These are phyloP conservation scores for Trichoderma atroviride DNA, from an alignment of 2,329 filamentous ascomycete genomes.

Conservation along the genomic window DNA sequence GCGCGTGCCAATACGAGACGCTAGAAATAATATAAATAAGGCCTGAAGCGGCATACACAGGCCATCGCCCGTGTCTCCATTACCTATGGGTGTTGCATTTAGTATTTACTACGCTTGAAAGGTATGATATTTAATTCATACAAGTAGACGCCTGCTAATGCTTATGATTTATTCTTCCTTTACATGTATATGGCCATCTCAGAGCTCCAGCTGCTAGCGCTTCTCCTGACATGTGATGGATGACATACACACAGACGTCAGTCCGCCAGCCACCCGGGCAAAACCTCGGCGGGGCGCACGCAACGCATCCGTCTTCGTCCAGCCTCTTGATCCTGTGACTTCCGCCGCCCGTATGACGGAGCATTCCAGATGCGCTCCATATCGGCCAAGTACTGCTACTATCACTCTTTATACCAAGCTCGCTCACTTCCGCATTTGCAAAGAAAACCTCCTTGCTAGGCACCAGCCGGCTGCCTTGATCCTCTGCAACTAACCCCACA, in stretches of 20 bases:
- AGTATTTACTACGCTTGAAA: background rate
- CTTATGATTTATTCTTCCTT: background rate
- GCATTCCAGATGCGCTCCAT: background rate
- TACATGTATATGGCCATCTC: background rate
- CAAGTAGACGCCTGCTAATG: background rate
- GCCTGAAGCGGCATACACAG: background rate
- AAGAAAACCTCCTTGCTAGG: background rate
- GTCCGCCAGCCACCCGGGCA: background rate
- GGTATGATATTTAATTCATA: background rate
- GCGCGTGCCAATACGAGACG: background rate
- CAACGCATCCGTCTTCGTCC: background rate
- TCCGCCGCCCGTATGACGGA: background rate
- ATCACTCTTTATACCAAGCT: background rate
- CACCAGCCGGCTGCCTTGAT: background rate
- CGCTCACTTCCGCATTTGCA: background rate
- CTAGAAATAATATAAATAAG: background rate
- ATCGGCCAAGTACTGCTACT: background rate
- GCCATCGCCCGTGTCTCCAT: background rate
- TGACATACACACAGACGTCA: background rate
- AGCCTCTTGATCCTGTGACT: constrained; percentile 14
- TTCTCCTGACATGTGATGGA: background rate
- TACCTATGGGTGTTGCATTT: background rate
- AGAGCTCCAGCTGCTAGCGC: background rate
- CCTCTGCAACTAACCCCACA: background rate
- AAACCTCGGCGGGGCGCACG: background rate